Conservation (phyloP, 768 basidiomycete genomes). For the Boletellus ananiceps region DNA sequence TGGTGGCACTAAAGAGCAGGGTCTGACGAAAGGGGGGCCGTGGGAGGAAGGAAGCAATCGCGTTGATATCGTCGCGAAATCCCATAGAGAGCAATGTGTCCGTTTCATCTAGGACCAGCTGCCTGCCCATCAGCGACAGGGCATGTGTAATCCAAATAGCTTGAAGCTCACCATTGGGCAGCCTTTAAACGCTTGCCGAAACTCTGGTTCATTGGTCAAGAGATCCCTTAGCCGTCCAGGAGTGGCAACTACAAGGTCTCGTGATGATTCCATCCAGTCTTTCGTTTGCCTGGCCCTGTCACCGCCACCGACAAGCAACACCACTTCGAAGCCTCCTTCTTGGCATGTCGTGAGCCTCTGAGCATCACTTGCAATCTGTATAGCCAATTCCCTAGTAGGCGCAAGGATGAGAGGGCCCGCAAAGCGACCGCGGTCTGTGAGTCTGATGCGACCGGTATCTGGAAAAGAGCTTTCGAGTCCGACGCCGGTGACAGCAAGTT, state of each 20-base stretch:
- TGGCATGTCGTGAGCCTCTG: conserved; percentile 58
- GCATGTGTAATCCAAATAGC: not conserved
- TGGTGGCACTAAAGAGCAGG: conserved; percentile 87
- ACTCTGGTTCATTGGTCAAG: conserved; percentile 51
- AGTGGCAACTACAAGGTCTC: conserved; percentile 85
- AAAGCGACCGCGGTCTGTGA: conserved; percentile 39
- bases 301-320: conserved; percentile 74
- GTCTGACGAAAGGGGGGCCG: conserved; percentile 70
- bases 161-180: conserved; percentile 52
- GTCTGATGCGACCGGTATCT: conserved; percentile 30
- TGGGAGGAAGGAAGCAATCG: conserved; percentile 62
- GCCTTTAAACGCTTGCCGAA: conserved; percentile 48
- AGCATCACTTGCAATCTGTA: conserved; percentile 86
- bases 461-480: conserved; percentile 33
- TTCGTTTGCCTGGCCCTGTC: conserved; percentile 62
- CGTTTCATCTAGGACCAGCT: conserved; percentile 91
- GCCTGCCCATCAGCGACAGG: conserved; percentile 6
- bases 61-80: conserved; percentile 81
- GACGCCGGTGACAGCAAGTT: conserved; percentile 39
- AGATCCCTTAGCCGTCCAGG: conserved; percentile 84
- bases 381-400: conserved; percentile 86
- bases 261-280: conserved; percentile 56
- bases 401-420: conserved; percentile 80
- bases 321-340: conserved; percentile 59
- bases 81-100: conserved; percentile 91